phyloP scores from a whole-genome alignment of 169 alveolate species.

The Plasmodium gaboni region DNA sequence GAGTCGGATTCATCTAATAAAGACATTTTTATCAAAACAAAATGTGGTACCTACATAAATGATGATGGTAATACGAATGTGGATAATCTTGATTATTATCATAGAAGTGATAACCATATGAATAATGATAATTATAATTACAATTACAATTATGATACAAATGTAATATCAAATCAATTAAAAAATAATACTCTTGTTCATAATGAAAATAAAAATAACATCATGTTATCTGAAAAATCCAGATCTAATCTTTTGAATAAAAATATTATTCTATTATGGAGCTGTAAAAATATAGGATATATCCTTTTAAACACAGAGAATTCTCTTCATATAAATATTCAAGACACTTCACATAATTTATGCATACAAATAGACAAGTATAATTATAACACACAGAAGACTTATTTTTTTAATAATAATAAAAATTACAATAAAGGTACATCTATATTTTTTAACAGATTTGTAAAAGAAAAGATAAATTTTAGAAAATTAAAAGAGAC shows the following conservation, averaged over 20 bases:
- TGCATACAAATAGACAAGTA: conserved; percentile 21
- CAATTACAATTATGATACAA: not conserved
- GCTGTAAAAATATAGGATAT: conserved; percentile 40
- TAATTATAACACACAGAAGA: not conserved
- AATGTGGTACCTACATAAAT: not conserved
- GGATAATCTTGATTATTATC: not conserved
- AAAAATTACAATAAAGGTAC: not conserved
- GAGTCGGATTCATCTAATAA: conserved; percentile 1
- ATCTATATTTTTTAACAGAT: too few relatives aligned
- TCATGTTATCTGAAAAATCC: not conserved
- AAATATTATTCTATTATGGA: conserved; percentile 43
- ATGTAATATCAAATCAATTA: too few relatives aligned
- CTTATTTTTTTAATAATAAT: conserved; percentile 3
- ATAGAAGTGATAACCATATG: not conserved
- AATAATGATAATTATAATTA: not conserved
- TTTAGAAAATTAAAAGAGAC: conserved; percentile 34
- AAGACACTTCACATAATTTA: conserved; percentile 27
- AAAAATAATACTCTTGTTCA: too few relatives aligned
- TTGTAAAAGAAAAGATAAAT: conserved; percentile 7
- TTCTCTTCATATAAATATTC: conserved; percentile 28
- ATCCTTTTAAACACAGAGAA: conserved; percentile 25
- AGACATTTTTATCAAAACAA: not conserved
- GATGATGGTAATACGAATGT: conserved; percentile 1
- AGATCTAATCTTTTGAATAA: conserved; percentile 20
- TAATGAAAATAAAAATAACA: conserved; percentile 2